These are phyloP conservation scores for Limonium bicolor DNA, from an alignment of 148 eudicot species.

Conservation along the genomic window DNA sequence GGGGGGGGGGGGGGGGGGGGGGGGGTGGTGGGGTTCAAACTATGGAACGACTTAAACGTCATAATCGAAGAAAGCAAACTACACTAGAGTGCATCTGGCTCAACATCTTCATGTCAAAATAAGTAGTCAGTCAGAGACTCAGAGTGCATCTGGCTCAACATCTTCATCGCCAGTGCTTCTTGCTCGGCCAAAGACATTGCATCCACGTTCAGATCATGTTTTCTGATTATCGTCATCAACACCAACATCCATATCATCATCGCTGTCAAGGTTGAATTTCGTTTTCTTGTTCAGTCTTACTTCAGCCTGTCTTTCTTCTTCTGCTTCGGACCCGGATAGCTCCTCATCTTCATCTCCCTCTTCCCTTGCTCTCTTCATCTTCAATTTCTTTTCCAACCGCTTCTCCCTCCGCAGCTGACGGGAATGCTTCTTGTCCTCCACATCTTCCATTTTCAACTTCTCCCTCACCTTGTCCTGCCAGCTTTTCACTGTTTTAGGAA, in stretches of 20 bases:
- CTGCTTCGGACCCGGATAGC: constrained; percentile 30
- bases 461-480: constrained; percentile 41
- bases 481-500: constrained; percentile 31
- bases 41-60: too few relatives aligned
- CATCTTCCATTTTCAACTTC: constrained; percentile 37
- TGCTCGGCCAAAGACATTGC: constrained; percentile 55
- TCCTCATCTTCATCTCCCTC: constrained; percentile 36
- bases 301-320: constrained; percentile 5
- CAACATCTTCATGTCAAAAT: too few relatives aligned
- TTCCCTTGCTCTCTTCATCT: constrained; percentile 34
- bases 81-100: too few relatives aligned
- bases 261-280: constrained; percentile 37
- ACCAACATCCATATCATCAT: constrained; percentile 19
- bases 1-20: too few relatives aligned
- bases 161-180: constrained; percentile 70
- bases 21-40: too few relatives aligned
- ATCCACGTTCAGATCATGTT: constrained; percentile 11
- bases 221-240: constrained; percentile 6
- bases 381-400: constrained; percentile 47
- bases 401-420: constrained; percentile 57
- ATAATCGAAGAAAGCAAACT: too few relatives aligned
- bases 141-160: constrained; percentile 55
- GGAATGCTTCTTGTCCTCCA: constrained; percentile 56
- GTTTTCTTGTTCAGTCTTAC: constrained; percentile 27
- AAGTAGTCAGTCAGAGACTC: too few relatives aligned